Conservation (phyloP, 306 rosid genomes). For the Trifolium dubium region DNA sequence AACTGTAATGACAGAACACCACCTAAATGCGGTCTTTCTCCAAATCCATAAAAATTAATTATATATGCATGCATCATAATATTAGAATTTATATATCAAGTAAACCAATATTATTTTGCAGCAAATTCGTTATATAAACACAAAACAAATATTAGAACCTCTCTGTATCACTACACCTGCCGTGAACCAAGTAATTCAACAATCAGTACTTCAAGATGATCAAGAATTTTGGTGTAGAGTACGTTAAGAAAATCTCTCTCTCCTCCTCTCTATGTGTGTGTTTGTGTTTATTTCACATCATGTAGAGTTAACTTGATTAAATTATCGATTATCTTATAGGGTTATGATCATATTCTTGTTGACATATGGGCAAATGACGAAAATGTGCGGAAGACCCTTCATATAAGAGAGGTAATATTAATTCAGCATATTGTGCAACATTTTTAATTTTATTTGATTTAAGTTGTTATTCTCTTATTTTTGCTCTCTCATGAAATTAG, state of each 20-base stretch:
- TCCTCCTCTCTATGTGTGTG: not conserved
- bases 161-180: conserved; percentile 35
- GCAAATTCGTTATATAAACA: conserved; percentile 42
- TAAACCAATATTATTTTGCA: not conserved
- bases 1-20: too few species aligned
- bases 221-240: conserved; percentile 40
- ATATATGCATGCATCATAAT: not conserved
- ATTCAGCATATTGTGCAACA: not conserved
- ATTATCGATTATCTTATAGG: conserved; percentile 21
- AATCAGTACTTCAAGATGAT: conserved; percentile 15
- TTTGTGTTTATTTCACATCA: not conserved
- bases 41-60: too few species aligned
- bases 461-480: too few species aligned
- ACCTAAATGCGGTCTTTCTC: too few species aligned
- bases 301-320: conserved; percentile 25
- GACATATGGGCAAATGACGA: conserved; percentile 51
- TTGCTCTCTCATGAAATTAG: too few species aligned
- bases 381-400: conserved; percentile 46
- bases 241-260: conserved; percentile 18
- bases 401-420: conserved; percentile 48
- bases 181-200: conserved; percentile 26
- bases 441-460: too few species aligned
- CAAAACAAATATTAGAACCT: conserved; percentile 47
- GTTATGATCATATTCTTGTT: conserved; percentile 38
- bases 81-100: not conserved